phyloP scores from a whole-genome alignment of 2,329 filamentous ascomycete species.

The Penicillium decumbens region DNA sequence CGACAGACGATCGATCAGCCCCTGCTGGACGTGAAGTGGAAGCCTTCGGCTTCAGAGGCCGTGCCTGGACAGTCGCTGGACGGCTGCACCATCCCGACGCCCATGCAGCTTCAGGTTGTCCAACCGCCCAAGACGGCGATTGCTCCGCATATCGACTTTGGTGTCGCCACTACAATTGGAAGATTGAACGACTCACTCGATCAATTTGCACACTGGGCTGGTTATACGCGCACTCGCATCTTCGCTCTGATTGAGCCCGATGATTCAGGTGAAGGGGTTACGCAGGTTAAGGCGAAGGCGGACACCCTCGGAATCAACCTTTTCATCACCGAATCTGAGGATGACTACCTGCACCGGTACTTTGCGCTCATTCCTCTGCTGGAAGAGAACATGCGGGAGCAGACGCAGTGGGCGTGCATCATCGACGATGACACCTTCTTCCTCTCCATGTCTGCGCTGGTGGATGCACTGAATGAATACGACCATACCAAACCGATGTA shows the following conservation, averaged over 20 bases:
- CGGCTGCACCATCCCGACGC: constrained; percentile 41
- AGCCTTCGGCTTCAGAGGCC: neutral
- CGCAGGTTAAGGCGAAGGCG: constrained; percentile 33
- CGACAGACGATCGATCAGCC: constrained; percentile 27
- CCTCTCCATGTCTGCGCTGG: constrained; percentile 50
- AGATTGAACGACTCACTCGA: constrained; percentile 50
- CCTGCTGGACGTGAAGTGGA: constrained; percentile 19
- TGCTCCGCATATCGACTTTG: constrained; percentile 52
- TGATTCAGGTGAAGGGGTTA: constrained; percentile 17
- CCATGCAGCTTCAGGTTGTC: constrained; percentile 48
- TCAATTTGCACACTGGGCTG: constrained; percentile 55
- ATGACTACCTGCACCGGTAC: constrained; percentile 49
- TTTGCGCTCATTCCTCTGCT: constrained; percentile 54
- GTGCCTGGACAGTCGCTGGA: constrained; percentile 20
- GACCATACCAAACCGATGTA: constrained; percentile 51
- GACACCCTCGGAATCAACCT: constrained; percentile 43
- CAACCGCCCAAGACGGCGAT: constrained; percentile 43
- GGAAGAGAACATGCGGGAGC: constrained; percentile 40
- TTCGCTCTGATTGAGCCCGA: constrained; percentile 50
- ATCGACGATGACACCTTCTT: constrained; percentile 64
- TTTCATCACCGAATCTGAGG: constrained; percentile 29
- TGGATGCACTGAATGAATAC: constrained; percentile 46
- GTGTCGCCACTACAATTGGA: constrained; percentile 52
- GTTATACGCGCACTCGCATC: constrained; percentile 49
- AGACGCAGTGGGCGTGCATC: constrained; percentile 54